These are phyloP conservation scores for Vigna hirtella DNA, from an alignment of 306 rosid species.

Conservation along the genomic window DNA sequence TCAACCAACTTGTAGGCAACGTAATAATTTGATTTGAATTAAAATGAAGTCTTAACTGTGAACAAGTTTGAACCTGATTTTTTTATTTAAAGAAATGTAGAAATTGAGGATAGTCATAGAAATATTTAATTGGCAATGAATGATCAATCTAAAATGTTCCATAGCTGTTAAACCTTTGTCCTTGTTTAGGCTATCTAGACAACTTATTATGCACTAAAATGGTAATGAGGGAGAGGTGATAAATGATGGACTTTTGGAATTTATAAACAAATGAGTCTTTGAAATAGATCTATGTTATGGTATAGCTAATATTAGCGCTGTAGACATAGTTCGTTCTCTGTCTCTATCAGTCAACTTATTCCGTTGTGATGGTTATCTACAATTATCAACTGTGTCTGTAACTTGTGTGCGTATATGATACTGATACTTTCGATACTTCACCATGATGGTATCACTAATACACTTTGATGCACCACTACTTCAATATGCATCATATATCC, in stretches of 20 bases:
- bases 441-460: too few species aligned
- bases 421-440: too few species aligned
- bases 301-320: too few species aligned
- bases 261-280: too few species aligned
- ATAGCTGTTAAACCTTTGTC: slow-evolving; percentile 14
- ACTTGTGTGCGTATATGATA: neutral
- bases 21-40: neutral
- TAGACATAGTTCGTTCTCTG: neutral
- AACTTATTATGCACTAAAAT: slow-evolving; percentile 3
- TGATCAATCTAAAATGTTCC: slow-evolving; percentile 10
- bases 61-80: slow-evolving; percentile 2
- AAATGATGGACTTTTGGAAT: neutral
- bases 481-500: too few species aligned
- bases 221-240: slow-evolving; percentile 5
- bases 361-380: neutral
- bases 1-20: slow-evolving; percentile 1
- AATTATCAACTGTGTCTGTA: neutral
- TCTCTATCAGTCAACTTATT: neutral
- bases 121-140: slow-evolving; percentile 24
- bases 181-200: slow-evolving; percentile 5
- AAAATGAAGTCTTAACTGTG: slow-evolving; percentile 4
- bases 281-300: too few species aligned
- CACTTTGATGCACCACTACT: too few species aligned
- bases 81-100: neutral
- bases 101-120: neutral